phyloP scores from a whole-genome alignment of 352 stramenopile genomes.

The Blastocystis hominis region DNA sequence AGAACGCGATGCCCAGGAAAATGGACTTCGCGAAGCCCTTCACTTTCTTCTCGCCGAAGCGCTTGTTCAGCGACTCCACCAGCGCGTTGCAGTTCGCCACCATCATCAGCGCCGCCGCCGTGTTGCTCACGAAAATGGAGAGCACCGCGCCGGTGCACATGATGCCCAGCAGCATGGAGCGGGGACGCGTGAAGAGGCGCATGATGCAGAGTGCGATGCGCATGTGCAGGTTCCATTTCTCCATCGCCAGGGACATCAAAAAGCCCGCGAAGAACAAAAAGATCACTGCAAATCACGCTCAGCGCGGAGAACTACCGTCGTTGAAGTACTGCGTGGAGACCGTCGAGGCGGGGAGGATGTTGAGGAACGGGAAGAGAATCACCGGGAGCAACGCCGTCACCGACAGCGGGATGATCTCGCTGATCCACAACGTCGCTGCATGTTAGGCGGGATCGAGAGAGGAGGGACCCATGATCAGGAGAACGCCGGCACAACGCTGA shows the following conservation, averaged over 20 bases:
- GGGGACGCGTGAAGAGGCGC: conserved; percentile 31
- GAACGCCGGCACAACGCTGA: conserved; percentile 20
- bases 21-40: conserved; percentile 34
- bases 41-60: conserved; percentile 49
- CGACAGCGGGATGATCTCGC: conserved; percentile 31
- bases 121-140: conserved; percentile 54
- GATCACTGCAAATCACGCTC: background rate
- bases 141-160: background rate
- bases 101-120: conserved; percentile 53
- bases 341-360: background rate
- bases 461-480: conserved; percentile 47
- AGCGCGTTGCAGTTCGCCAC: conserved; percentile 31
- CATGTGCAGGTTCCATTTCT: conserved; percentile 56
- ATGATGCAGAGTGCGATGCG: conserved; percentile 52
- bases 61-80: background rate
- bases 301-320: background rate
- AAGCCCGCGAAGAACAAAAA: conserved; percentile 55
- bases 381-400: conserved; percentile 34
- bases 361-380: conserved; percentile 27
- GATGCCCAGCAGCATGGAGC: conserved; percentile 42
- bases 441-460: background rate
- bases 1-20: conserved; percentile 54
- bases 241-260: conserved; percentile 53
- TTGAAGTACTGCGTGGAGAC: conserved; percentile 51
- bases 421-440: conserved; percentile 45